Evolutionary conservation across 768 basidiomycete species (phyloP).

Genomic region (Xanthoconium purpureum): DNA sequence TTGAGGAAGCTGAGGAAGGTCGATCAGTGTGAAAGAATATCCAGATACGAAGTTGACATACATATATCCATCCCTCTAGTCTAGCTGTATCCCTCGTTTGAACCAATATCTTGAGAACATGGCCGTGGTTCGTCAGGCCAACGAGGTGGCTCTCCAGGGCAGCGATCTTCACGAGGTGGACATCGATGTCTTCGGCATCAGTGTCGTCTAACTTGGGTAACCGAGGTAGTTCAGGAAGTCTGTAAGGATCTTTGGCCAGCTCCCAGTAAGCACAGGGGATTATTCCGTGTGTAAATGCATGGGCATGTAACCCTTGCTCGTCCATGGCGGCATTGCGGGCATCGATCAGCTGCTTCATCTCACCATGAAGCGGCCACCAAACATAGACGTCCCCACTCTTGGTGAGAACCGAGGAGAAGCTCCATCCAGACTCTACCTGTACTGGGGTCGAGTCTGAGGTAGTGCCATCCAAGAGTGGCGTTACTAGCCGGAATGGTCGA

Average conservation of each 20-base stretch:
- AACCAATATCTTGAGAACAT: conserved; percentile 65
- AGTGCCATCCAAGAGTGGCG: conserved; percentile 37
- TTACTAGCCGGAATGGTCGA: conserved; percentile 60
- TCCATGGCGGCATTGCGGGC: conserved; percentile 48
- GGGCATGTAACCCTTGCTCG: conserved; percentile 30
- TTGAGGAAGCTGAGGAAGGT: conserved; percentile 55
- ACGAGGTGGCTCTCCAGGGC: conserved; percentile 70
- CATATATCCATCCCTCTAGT: conserved; percentile 67
- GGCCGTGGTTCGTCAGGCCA: conserved; percentile 76
- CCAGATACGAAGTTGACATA: conserved; percentile 34
- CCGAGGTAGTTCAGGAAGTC: conserved; percentile 56
- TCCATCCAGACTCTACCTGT: conserved; percentile 82
- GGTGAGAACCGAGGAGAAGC: conserved; percentile 71
- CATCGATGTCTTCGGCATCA: conserved; percentile 27
- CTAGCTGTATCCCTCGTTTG: conserved; percentile 37
- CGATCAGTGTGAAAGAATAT: background rate
- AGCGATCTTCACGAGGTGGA: conserved; percentile 74
- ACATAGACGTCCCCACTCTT: conserved; percentile 68
- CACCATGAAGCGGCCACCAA: conserved; percentile 65
- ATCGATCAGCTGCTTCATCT: conserved; percentile 37
- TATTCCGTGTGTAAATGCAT: conserved; percentile 34
- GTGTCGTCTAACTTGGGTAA: conserved; percentile 49
- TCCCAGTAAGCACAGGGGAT: conserved; percentile 67
- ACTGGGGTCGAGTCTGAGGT: conserved; percentile 46
- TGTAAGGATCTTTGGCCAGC: conserved; percentile 49